Evolutionary conservation across 495 filamentous ascomycete species (phyloP).

Genomic region (Aspergillus ostianus): DNA sequence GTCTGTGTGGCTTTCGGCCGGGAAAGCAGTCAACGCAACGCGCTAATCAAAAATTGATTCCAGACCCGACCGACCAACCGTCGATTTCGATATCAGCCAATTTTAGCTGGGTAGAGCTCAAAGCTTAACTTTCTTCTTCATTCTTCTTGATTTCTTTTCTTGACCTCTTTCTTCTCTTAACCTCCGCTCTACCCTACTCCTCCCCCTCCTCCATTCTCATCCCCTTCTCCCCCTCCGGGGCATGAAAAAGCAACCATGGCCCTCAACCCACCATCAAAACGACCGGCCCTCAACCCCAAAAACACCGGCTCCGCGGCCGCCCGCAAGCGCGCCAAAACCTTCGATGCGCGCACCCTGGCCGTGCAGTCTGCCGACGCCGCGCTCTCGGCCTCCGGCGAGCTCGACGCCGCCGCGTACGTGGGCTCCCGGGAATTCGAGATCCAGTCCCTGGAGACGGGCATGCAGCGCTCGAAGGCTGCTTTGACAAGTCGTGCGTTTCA

Average conservation of each 20-base stretch:
- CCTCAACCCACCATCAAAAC: constrained; percentile 32
- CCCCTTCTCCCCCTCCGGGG: background rate
- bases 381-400: constrained; percentile 68
- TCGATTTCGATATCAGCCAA: background rate
- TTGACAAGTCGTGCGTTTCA: constrained; percentile 81
- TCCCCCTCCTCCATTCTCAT: background rate
- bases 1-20: constrained; percentile 17
- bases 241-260: constrained; percentile 26
- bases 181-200: background rate
- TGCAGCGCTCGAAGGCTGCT: constrained; percentile 66
- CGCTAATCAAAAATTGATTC: constrained; percentile 21
- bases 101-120: background rate
- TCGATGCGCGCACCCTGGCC: constrained; percentile 69
- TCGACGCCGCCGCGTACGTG: constrained; percentile 80
- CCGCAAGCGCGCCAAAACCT: constrained; percentile 63
- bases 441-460: constrained; percentile 73
- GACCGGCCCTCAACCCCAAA: constrained; percentile 20
- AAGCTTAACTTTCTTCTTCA: background rate
- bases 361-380: constrained; percentile 68
- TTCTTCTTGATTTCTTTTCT: background rate
- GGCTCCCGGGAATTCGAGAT: constrained; percentile 86
- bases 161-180: background rate
- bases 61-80: background rate
- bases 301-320: constrained; percentile 29
- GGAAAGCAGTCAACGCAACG: constrained; percentile 21